Percentiles rank a stretch among this genome's conserved stretches.
Evolutionary conservation across 768 basidiomycete species (phyloP).

Genomic region (Pisolithus albus): DNA sequence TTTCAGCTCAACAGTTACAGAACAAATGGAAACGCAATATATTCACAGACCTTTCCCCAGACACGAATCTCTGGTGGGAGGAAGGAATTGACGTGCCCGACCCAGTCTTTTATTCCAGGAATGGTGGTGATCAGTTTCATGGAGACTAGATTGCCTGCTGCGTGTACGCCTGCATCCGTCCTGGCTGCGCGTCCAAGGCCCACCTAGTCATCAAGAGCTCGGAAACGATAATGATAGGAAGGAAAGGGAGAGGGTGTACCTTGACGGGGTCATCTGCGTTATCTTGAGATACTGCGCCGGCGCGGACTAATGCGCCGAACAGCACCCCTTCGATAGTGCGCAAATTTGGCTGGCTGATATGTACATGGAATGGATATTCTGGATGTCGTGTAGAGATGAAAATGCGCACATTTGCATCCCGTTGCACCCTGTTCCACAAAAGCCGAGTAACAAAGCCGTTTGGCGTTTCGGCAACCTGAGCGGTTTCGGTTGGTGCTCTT

Average conservation of each 20-base stretch:
- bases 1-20: not conserved
- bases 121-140: slow-evolving; percentile 81
- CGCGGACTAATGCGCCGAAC: slow-evolving; percentile 81
- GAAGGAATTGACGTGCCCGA: slow-evolving; percentile 71
- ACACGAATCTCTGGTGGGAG: slow-evolving; percentile 88
- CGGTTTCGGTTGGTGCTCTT: slow-evolving; percentile 30
- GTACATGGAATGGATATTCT: not conserved
- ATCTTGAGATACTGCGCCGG: slow-evolving; percentile 90
- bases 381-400: no score
- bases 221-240: not conserved
- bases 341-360: slow-evolving; percentile 59
- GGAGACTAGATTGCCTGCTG: slow-evolving; percentile 89
- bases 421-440: slow-evolving; percentile 85
- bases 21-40: not conserved
- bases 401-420: slow-evolving; percentile 91
- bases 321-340: slow-evolving; percentile 87
- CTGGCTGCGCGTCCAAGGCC: slow-evolving; percentile 82
- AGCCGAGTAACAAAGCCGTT: slow-evolving; percentile 81
- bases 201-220: slow-evolving; percentile 44
- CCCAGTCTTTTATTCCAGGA: slow-evolving; percentile 65
- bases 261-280: slow-evolving; percentile 89
- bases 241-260: slow-evolving; percentile 32
- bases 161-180: slow-evolving; percentile 96
- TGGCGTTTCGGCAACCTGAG: slow-evolving; percentile 74
- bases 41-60: slow-evolving; percentile 73